Conservation (phyloP, 192 early-diverging fungal species). For the Haplosporangium gracile region DNA sequence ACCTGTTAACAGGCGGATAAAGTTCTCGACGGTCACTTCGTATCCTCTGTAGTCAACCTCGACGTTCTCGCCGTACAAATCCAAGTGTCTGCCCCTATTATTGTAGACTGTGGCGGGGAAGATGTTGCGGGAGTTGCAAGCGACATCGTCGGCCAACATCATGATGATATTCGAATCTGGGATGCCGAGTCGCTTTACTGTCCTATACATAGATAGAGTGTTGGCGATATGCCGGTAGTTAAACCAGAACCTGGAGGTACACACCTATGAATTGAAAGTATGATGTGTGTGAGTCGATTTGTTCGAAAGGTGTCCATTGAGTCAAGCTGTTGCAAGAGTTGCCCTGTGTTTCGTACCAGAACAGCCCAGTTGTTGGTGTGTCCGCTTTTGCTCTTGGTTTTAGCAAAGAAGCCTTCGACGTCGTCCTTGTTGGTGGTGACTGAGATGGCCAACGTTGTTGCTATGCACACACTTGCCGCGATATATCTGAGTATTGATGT, state of each 20-base stretch:
- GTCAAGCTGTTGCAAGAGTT: not conserved
- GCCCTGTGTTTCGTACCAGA: slow-evolving; percentile 68
- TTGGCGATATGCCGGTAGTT: slow-evolving; percentile 99
- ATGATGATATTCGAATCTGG: slow-evolving; percentile 99
- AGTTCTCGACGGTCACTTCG: slow-evolving; percentile 99
- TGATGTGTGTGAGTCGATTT: not conserved
- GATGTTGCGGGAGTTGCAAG: slow-evolving; percentile 95
- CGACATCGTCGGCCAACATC: slow-evolving; percentile 99
- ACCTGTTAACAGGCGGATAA: slow-evolving; percentile 95
- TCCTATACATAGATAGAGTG: slow-evolving; percentile 98
- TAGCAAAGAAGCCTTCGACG: slow-evolving; percentile 70
- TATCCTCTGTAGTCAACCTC: slow-evolving; percentile 99
- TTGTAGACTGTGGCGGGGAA: slow-evolving; percentile 95
- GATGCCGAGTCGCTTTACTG: slow-evolving; percentile 97
- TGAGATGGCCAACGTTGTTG: slow-evolving; percentile 34
- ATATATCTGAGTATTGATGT: slow-evolving; percentile 24
- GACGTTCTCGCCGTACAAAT: slow-evolving; percentile 97
- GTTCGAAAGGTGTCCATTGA: not conserved
- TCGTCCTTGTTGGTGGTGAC: slow-evolving; percentile 37
- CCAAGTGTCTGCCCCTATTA: slow-evolving; percentile 82
- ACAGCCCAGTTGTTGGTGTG: slow-evolving; percentile 99
- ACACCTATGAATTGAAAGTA: slow-evolving; percentile 69
- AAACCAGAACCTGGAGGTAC: slow-evolving; percentile 99
- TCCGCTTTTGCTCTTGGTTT: slow-evolving; percentile 61
- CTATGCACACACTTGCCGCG: slow-evolving; percentile 17